Evolutionary conservation across 1,284 basidiomycete genomes (phyloP).

Genomic region (Chalciporus sp.): DNA sequence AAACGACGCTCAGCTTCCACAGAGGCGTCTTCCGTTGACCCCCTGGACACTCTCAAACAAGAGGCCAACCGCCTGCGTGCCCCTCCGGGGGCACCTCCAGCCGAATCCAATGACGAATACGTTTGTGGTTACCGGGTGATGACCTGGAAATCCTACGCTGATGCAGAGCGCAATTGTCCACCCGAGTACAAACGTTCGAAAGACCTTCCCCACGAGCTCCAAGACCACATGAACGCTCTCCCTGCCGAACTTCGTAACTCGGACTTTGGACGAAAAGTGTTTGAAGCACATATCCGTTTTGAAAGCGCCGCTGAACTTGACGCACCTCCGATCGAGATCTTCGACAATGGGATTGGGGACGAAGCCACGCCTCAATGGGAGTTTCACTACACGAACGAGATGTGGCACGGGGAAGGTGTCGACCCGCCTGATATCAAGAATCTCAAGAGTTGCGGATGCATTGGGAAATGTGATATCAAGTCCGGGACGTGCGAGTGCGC

Average conservation of each 20-base stretch:
- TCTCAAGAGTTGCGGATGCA: conserved; percentile 71
- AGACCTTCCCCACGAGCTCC: conserved; percentile 50
- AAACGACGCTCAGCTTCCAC: background rate
- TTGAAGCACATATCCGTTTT: conserved; percentile 58
- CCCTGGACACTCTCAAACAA: background rate
- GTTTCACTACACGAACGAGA: conserved; percentile 75
- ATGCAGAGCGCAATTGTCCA: conserved; percentile 15
- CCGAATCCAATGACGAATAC: background rate
- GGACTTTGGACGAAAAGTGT: conserved; percentile 45
- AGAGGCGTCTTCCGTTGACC: background rate
- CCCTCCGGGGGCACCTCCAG: background rate
- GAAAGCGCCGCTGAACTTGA: conserved; percentile 62
- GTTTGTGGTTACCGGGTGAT: conserved; percentile 16
- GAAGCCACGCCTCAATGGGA: conserved; percentile 74
- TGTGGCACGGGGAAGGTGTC: conserved; percentile 71
- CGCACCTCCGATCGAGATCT: conserved; percentile 65
- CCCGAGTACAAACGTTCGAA: conserved; percentile 39
- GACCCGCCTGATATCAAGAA: conserved; percentile 61
- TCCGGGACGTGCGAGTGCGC: conserved; percentile 71
- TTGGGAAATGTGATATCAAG: conserved; percentile 71
- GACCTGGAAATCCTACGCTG: conserved; percentile 29
- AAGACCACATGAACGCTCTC: conserved; percentile 55
- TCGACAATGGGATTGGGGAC: conserved; percentile 61
- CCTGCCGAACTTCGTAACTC: conserved; percentile 37
- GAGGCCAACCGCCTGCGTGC: background rate